Evolutionary conservation across 2,329 filamentous ascomycete genomes (phyloP).

Genomic region (Ophiostoma sp.): DNA sequence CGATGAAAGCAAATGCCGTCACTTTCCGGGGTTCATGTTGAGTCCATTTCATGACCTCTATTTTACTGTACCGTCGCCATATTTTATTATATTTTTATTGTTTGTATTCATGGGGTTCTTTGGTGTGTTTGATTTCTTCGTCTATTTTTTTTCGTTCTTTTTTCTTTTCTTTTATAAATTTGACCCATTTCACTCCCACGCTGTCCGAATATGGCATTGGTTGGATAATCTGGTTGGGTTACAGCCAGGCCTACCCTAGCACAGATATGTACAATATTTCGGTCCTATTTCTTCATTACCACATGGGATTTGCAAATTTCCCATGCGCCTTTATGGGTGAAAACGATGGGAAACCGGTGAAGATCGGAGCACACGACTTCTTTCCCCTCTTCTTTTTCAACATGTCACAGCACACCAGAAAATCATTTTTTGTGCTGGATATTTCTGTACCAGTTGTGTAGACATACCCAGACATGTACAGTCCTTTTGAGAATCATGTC

Average conservation of each 20-base stretch:
- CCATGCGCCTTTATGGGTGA: slow-evolving; percentile 7
- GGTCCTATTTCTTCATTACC: slow-evolving; percentile 13
- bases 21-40: background rate
- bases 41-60: background rate
- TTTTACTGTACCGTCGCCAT: background rate
- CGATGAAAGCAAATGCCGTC: background rate
- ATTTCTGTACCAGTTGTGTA: background rate
- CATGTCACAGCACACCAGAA: background rate
- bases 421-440: background rate
- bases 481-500: background rate
- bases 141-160: background rate
- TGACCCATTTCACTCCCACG: no score
- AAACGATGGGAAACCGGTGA: background rate
- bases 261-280: background rate
- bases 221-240: background rate
- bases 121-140: background rate
- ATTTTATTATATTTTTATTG: background rate
- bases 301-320: slow-evolving; percentile 23
- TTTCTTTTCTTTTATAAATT: background rate
- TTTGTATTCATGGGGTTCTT: background rate
- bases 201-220: background rate
- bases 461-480: background rate
- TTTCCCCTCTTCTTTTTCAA: background rate
- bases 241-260: background rate
- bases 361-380: slow-evolving; percentile 6